These are phyloP conservation scores for Polysphondylium violaceum DNA, from an alignment of 78 protist genomes.

Conservation along the genomic window DNA sequence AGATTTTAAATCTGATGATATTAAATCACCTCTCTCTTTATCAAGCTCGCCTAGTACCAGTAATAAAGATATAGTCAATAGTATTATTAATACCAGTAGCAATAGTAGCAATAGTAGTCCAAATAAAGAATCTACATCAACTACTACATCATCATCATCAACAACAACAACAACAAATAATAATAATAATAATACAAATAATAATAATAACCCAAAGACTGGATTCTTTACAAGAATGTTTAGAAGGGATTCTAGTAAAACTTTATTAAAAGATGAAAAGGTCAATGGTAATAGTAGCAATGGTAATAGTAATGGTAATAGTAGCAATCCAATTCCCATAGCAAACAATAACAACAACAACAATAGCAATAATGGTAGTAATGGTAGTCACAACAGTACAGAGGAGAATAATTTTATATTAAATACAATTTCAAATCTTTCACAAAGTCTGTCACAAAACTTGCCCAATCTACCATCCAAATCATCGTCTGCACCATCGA, in stretches of 20 bases:
- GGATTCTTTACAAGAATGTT: slow-evolving; percentile 35
- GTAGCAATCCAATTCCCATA: background rate
- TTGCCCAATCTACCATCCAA: background rate
- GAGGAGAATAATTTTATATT: background rate
- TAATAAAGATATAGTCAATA: background rate
- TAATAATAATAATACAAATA: background rate
- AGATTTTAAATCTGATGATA: background rate
- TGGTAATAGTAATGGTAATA: background rate
- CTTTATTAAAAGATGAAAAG: background rate
- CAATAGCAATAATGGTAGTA: background rate
- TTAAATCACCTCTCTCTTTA: background rate
- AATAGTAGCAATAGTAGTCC: background rate
- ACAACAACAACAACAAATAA: background rate
- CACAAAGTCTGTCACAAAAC: slow-evolving; percentile 3
- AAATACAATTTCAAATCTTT: slow-evolving; percentile 10
- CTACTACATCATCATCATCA: background rate
- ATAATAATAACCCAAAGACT: background rate
- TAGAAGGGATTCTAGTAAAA: slow-evolving; percentile 33
- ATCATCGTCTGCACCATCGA: slow-evolving; percentile 18
- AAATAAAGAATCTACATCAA: background rate
- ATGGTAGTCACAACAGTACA: background rate
- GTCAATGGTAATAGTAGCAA: background rate
- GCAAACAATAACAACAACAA: background rate
- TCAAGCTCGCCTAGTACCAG: background rate
- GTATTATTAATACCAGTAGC: background rate